Percentiles rank a stretch among this genome's conserved stretches.
Conservation (phyloP, 139 green algal species). For the Penium margaritaceum region DNA sequence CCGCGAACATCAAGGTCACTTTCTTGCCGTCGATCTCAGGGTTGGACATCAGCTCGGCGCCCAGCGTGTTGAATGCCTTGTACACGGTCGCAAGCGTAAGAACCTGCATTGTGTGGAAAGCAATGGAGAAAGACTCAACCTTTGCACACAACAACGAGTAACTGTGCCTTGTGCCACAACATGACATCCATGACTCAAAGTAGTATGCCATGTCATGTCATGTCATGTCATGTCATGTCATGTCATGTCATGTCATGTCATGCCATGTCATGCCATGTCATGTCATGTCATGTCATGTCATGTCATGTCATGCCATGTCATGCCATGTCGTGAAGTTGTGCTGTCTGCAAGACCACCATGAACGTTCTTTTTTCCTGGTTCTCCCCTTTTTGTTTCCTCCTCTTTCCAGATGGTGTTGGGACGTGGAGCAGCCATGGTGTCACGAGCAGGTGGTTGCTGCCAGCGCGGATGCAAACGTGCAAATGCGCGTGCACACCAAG, state of each 20-base stretch:
- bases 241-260: not conserved
- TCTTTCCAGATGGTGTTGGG: no score
- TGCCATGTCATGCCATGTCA: not conserved
- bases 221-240: not conserved
- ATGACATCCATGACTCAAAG: no score
- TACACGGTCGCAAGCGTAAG: slow-evolving; percentile 7
- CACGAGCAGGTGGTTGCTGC: no score
- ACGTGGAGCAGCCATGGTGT: no score
- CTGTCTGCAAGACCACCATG: no score
- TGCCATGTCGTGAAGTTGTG: not conserved
- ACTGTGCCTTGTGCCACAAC: no score
- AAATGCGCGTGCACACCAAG: no score
- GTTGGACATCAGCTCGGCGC: slow-evolving; percentile 15
- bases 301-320: not conserved
- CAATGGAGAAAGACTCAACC: not conserved
- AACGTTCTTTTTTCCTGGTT: not conserved
- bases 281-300: not conserved
- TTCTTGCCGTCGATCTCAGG: not conserved
- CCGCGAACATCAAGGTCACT: slow-evolving; percentile 9
- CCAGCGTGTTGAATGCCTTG: slow-evolving; percentile 24
- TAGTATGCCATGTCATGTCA: no score
- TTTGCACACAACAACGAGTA: no score
- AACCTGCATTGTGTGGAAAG: not conserved
- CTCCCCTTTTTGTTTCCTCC: not conserved
- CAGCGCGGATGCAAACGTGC: no score